Base-by-base conservation (phyloP, 495 filamentous ascomycete genomes). In the Aspergillus egyptiacus region DNA sequence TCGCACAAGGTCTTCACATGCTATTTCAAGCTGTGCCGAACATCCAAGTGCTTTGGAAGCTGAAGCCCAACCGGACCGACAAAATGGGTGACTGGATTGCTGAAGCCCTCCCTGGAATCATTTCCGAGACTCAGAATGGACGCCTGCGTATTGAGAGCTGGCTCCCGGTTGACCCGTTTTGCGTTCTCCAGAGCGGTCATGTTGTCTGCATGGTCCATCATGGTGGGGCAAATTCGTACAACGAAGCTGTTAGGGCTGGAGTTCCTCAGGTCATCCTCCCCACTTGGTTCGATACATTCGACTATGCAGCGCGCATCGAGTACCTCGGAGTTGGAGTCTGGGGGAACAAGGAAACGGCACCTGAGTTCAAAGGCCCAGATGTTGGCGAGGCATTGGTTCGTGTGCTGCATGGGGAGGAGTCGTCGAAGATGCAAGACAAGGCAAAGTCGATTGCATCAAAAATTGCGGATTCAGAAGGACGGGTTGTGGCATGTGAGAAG, bases 11-110 rank as follows among this genome's bases (percentile, higher is more conserved):
- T 7, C 34, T 75, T 8, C 51, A 52, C 5, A 55, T 61, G 14
- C 40, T 72, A 8, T 34, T 73, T 6, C 45, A 54, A 9, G 18
- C 23, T 28, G 46, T 25, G 18, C 44, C 48, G 25, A 39, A 60
- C 2, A 20, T 72, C 6, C 67, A 73, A 57, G 63, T 74, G 0
- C 57, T 75, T 27, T 75, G 72, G 72, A 74, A 74, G 54, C 35
- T 75, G 20, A 57, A 47, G 1, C 53, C 48, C 2, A 32, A 54
- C 14, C 8, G 15, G n/a, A 5, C 14, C 8, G 55, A 38, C 0
- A 34, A 37, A 8, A 27, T 33, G n/a, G n/a, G 14, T 5, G 28
- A 30, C 15, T 46, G 30, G 31, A 23, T 37, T 15, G 2, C 32
- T 18, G 14, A 6, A 23, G 41, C 42, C 30, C 6, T 45, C 4